These are phyloP conservation scores for Magnolia changhungtana DNA, from an alignment of 164 flowering plant species.

Conservation along the genomic window DNA sequence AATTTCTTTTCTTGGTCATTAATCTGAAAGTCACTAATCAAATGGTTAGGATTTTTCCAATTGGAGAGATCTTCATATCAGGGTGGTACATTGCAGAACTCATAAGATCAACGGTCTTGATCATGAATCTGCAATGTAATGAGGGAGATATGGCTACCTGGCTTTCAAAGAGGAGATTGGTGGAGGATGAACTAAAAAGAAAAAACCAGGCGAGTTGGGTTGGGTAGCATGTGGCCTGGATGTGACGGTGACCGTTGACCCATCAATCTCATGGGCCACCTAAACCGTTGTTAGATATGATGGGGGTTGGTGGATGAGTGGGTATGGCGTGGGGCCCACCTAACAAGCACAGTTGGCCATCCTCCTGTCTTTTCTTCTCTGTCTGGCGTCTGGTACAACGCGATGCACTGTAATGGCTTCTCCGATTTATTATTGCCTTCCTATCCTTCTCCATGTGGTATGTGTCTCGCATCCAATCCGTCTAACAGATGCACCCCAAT, in stretches of 20 bases:
- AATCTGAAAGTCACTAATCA: too few relatives aligned
- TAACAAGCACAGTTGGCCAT: not conserved
- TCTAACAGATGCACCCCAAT: too few relatives aligned
- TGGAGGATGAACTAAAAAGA: not conserved
- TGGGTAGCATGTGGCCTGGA: not conserved
- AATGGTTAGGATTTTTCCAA: too few relatives aligned
- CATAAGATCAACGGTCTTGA: too few relatives aligned
- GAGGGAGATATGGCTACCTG: not conserved
- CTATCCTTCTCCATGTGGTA: too few relatives aligned
- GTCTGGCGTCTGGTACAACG: not conserved
- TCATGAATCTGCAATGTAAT: too few relatives aligned
- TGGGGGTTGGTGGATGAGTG: conserved; percentile 13
- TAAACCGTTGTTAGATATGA: conserved; percentile 2
- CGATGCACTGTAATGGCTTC: too few relatives aligned
- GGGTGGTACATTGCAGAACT: too few relatives aligned
- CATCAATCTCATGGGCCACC: conserved; percentile 12
- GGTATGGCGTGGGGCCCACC: not conserved
- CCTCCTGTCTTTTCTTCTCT: conserved; percentile 1
- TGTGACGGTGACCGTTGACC: not conserved
- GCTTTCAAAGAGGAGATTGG: not conserved
- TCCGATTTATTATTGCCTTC: too few relatives aligned
- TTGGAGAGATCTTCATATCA: too few relatives aligned
- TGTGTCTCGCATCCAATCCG: too few relatives aligned
- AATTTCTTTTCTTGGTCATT: too few relatives aligned
- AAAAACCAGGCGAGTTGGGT: not conserved